Conservation (phyloP, 2,329 filamentous ascomycete species). For the Davidsoniella neocaledoniae region DNA sequence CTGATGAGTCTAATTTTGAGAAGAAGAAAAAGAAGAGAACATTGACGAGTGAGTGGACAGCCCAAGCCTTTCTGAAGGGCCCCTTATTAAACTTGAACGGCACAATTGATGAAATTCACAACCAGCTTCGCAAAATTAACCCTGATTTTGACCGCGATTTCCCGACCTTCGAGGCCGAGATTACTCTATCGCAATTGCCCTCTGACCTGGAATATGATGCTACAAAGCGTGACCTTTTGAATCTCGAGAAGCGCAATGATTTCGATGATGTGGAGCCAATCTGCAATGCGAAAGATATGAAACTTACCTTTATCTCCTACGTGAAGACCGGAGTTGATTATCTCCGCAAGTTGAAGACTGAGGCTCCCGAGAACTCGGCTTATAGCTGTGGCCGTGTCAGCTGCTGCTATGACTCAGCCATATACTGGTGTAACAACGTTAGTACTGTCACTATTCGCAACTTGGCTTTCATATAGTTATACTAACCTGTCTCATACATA, state of each 20-base stretch:
- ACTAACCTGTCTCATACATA: background rate
- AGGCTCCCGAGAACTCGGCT: slow-evolving; percentile 3
- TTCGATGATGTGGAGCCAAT: background rate
- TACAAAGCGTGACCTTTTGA: background rate
- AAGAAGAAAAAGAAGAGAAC: background rate
- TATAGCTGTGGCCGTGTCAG: slow-evolving; percentile 7
- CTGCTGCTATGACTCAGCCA: slow-evolving; percentile 4
- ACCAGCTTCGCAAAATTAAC: slow-evolving; percentile 13
- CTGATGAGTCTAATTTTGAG: too few species aligned
- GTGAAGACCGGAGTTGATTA: slow-evolving; percentile 5
- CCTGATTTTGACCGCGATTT: slow-evolving; percentile 14
- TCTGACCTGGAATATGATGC: too few species aligned
- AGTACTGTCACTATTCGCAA: background rate
- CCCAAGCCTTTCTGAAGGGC: background rate
- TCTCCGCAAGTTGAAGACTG: background rate
- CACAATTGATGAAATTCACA: slow-evolving; percentile 14
- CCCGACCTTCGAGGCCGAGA: slow-evolving; percentile 2
- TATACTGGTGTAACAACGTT: slow-evolving; percentile 11
- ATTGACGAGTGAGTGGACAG: slow-evolving; percentile 4
- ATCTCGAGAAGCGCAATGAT: background rate
- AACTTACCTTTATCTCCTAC: slow-evolving; percentile 7
- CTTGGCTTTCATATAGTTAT: background rate
- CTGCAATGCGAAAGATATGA: background rate
- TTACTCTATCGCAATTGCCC: background rate
- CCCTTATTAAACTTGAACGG: slow-evolving; percentile 8